phyloP scores from a whole-genome alignment of 1,139 yeast species.

The Yamadazyma mexicana region DNA sequence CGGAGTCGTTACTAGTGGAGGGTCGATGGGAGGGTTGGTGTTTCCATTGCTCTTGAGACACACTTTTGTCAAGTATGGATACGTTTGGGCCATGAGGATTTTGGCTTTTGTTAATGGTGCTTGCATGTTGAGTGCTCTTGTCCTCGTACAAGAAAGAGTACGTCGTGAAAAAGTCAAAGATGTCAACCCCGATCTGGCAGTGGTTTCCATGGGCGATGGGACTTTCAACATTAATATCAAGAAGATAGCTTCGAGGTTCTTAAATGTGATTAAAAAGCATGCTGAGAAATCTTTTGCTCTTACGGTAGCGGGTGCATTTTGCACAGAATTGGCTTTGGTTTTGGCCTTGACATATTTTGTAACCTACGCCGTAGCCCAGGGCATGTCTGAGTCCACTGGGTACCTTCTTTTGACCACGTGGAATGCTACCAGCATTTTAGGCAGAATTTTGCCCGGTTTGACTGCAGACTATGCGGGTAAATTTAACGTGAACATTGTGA shows the following conservation, averaged over 20 bases:
- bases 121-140: constrained; percentile 37
- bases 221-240: constrained; percentile 3
- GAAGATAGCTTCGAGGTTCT: not conserved
- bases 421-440: constrained; percentile 61
- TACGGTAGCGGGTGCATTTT: constrained; percentile 35
- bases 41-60: constrained; percentile 36
- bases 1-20: constrained; percentile 42
- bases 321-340: constrained; percentile 57
- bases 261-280: constrained; percentile 9
- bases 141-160: constrained; percentile 47
- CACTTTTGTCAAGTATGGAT: constrained; percentile 32
- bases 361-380: constrained; percentile 54
- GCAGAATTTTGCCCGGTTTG: constrained; percentile 57
- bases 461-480: constrained; percentile 57
- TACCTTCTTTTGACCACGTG: constrained; percentile 53
- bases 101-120: constrained; percentile 30
- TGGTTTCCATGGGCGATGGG: not conserved
- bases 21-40: constrained; percentile 39
- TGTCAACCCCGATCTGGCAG: not conserved
- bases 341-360: constrained; percentile 54
- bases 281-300: constrained; percentile 22
- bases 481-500: constrained; percentile 51
- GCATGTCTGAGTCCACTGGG: constrained; percentile 52
- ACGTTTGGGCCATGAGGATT: constrained; percentile 37
- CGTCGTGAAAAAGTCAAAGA: constrained; percentile 5